A percentile compares a stretch with the other conserved stretches of the same genome.
phyloP scores from a whole-genome alignment of 345 rosid genomes.

The Citrus inodora region DNA sequence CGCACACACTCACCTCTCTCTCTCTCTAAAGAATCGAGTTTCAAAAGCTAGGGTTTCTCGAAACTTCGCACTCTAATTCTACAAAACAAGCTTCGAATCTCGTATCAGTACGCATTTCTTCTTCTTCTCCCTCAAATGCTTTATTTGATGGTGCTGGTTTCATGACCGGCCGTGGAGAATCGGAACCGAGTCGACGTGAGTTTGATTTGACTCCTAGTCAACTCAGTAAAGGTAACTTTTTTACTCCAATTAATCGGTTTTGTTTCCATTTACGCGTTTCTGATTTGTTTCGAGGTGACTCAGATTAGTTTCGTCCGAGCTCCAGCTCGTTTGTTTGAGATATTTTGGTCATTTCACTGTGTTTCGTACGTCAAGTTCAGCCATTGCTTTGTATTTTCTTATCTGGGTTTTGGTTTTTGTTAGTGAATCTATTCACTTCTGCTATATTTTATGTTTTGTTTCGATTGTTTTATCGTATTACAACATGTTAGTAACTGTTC shows the following conservation, averaged over 20 bases:
- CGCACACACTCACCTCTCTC: background rate
- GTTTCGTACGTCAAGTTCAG: constrained; percentile 41
- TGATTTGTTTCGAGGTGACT: constrained; percentile 22
- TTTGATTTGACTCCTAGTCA: constrained; percentile 13
- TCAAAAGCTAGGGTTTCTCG: constrained; percentile 49
- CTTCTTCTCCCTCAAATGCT: constrained; percentile 26
- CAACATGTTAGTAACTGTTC: constrained; percentile 31
- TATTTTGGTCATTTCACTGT: constrained; percentile 54
- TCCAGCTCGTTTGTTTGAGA: constrained; percentile 29
- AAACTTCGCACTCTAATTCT: constrained; percentile 57
- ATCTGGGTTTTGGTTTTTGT: constrained; percentile 40
- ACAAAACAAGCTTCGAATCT: constrained; percentile 36
- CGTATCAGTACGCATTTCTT: background rate
- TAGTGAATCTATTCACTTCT: constrained; percentile 34
- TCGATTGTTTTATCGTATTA: constrained; percentile 19
- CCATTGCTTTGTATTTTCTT: constrained; percentile 20
- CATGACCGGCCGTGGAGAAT: constrained; percentile 43
- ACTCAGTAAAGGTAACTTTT: constrained; percentile 21
- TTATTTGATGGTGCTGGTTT: constrained; percentile 31
- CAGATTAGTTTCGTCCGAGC: constrained; percentile 14
- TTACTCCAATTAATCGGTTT: constrained; percentile 17
- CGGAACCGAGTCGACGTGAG: constrained; percentile 25
- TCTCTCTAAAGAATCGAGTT: constrained; percentile 45
- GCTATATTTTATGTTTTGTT: constrained; percentile 32
- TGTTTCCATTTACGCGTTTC: constrained; percentile 5